Evolutionary conservation across 2,329 filamentous ascomycete species (phyloP), one percentile per base, ranked within the genome.

Genomic region (Cercospora sp.): DNA sequence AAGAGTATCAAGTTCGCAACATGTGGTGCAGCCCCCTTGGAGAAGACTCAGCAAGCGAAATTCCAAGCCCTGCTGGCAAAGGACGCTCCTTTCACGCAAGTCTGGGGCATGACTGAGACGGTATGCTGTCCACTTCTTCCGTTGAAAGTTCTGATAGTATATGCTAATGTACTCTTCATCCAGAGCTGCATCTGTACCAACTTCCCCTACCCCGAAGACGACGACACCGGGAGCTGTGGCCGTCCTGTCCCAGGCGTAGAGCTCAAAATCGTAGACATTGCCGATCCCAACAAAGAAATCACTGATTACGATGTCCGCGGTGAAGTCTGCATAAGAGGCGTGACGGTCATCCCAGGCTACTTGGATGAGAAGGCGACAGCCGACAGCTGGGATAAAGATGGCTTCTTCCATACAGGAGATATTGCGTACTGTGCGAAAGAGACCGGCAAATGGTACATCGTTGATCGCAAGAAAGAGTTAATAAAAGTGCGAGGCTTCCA

Each of bases 401-500:
- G 66, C 9, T 76, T 69, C 0, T 97, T 92, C 74, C 84, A 89
- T 1, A 78, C 80, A 9, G 88, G 89, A 3, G 75, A 75, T 81
- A 40, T 78, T 94, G 92, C 88, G 72, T 74, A 64, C 72, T 97
- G 84, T 87, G 86, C 60, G 96, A 93, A 0, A 93, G 93, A 10
- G 93, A 97, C 75, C 91, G 95, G 77, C 91, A 90, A 1, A 82
- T 94, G 4, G 82, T 96, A n/a, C 75, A 90, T 97, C 66, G 90
- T 93, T 1, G 94, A 97, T 78, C 88, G 93, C 3, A 89, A 91
- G 74, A 91, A 91, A 81, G 88, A 93, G 76, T 67, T 78, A 64
- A 76, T 78, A 67, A 78, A 78, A 66, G 72, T 75, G 26, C 74
- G 92, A 89, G 92, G 91, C 66, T 84, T 90, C 68, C 92, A 94